Evolutionary conservation across 257 asterid species (phyloP).

Genomic region (Solanum clarkiae): DNA sequence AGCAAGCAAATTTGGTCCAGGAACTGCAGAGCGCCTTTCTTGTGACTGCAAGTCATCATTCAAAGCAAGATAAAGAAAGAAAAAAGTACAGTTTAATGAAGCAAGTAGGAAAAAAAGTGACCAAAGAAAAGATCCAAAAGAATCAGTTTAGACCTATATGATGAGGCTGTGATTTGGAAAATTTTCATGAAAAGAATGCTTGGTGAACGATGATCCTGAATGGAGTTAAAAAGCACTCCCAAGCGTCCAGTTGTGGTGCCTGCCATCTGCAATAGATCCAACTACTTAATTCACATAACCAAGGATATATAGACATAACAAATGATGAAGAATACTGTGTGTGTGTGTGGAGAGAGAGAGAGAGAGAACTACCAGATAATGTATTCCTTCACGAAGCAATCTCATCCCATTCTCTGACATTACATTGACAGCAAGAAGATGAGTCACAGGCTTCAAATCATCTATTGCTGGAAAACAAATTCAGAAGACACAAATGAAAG

Average conservation of each 20-base stretch:
- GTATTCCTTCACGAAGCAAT: slow-evolving; percentile 84
- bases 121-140: background rate
- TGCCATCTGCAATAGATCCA: slow-evolving; percentile 47
- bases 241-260: slow-evolving; percentile 74
- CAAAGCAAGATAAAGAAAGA: background rate
- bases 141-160: slow-evolving; percentile 42
- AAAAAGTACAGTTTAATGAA: background rate
- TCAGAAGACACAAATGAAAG: slow-evolving; percentile 4
- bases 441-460: slow-evolving; percentile 96
- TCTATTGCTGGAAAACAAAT: slow-evolving; percentile 55
- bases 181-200: slow-evolving; percentile 50
- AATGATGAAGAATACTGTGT: background rate
- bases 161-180: slow-evolving; percentile 56
- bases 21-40: slow-evolving; percentile 62
- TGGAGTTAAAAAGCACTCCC: slow-evolving; percentile 64
- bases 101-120: background rate
- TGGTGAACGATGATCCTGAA: slow-evolving; percentile 32
- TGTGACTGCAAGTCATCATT: slow-evolving; percentile 50
- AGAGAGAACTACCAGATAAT: slow-evolving; percentile 56
- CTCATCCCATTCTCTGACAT: slow-evolving; percentile 76
- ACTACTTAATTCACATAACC: slow-evolving; percentile 2
- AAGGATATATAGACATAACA: background rate
- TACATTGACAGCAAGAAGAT: slow-evolving; percentile 71
- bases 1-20: slow-evolving; percentile 75
- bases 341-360: background rate